Conservation (phyloP, 2,329 filamentous ascomycete species). For the Aphanoascus verrucosus region DNA sequence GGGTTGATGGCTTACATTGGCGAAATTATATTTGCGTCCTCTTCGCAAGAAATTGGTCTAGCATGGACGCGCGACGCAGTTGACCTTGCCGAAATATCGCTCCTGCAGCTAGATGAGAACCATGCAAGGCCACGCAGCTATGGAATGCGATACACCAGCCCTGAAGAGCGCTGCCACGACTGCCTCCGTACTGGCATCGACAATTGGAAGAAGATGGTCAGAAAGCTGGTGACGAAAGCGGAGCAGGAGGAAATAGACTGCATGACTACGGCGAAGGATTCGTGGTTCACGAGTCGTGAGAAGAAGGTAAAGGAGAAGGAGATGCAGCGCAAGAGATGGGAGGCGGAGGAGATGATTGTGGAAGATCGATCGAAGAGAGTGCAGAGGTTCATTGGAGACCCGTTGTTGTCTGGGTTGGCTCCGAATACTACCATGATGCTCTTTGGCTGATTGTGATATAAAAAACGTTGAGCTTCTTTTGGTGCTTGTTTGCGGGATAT, state of each 20-base stretch:
- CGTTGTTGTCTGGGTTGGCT: slow-evolving; percentile 5
- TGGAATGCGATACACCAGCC: slow-evolving; percentile 24
- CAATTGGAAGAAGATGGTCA: slow-evolving; percentile 78
- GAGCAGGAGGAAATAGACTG: slow-evolving; percentile 29
- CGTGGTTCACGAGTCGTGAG: slow-evolving; percentile 28
- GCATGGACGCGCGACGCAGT: slow-evolving; percentile 86
- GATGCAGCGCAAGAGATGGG: slow-evolving; percentile 28
- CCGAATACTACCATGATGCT: slow-evolving; percentile 9
- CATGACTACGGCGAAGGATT: slow-evolving; percentile 24
- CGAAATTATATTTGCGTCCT: slow-evolving; percentile 73
- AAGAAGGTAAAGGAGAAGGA: slow-evolving; percentile 23
- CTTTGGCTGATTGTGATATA: slow-evolving; percentile 4
- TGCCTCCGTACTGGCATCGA: slow-evolving; percentile 65
- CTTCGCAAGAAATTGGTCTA: slow-evolving; percentile 58
- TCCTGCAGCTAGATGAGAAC: slow-evolving; percentile 26
- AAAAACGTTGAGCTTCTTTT: background rate
- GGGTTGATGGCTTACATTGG: slow-evolving; percentile 82
- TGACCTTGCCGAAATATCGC: slow-evolving; percentile 61
- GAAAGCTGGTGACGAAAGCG: slow-evolving; percentile 44
- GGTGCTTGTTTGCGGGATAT: background rate
- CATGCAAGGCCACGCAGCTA: slow-evolving; percentile 17
- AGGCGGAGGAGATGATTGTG: slow-evolving; percentile 32
- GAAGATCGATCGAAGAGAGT: slow-evolving; percentile 25
- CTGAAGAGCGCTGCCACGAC: slow-evolving; percentile 56
- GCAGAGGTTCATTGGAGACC: slow-evolving; percentile 13